Conservation (phyloP, 2,329 filamentous ascomycete species). For the Venturia effusa region DNA sequence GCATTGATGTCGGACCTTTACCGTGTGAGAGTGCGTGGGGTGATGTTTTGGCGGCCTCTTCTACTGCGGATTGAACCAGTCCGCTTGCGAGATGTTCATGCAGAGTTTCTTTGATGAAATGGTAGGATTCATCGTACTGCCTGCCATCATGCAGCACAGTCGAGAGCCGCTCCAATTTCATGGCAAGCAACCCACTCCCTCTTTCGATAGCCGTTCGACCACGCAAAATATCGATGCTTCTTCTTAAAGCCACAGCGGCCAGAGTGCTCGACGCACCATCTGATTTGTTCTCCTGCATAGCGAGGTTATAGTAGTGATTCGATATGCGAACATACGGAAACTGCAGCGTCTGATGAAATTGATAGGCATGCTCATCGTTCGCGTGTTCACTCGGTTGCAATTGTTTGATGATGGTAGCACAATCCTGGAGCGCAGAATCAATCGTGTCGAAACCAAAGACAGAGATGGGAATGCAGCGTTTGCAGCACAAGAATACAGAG, state of each 20-base stretch:
- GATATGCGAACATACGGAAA: conserved; percentile 51
- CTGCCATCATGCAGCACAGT: conserved; percentile 47
- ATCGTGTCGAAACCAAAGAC: conserved; percentile 22
- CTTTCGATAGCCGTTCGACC: conserved; percentile 44
- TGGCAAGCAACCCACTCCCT: conserved; percentile 47
- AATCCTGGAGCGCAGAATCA: conserved; percentile 23
- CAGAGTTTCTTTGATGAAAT: conserved; percentile 50
- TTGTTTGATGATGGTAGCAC: conserved; percentile 19
- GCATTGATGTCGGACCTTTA: neutral
- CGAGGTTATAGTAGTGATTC: conserved; percentile 58
- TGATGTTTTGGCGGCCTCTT: conserved; percentile 38
- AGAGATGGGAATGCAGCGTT: conserved; percentile 16
- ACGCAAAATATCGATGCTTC: conserved; percentile 53
- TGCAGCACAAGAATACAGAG: conserved; percentile 24
- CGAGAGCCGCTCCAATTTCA: conserved; percentile 57
- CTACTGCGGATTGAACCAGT: conserved; percentile 43
- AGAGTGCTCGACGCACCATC: conserved; percentile 31
- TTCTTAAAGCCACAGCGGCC: conserved; percentile 47
- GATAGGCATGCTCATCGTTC: neutral
- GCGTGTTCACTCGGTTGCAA: conserved; percentile 16
- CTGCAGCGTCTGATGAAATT: conserved; percentile 1
- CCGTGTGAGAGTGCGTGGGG: conserved; percentile 23
- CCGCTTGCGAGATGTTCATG: conserved; percentile 50
- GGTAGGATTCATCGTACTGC: conserved; percentile 44
- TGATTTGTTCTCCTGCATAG: conserved; percentile 40